Conservation (phyloP, 306 rosid species). For the Heteromeles arbutifolia region DNA sequence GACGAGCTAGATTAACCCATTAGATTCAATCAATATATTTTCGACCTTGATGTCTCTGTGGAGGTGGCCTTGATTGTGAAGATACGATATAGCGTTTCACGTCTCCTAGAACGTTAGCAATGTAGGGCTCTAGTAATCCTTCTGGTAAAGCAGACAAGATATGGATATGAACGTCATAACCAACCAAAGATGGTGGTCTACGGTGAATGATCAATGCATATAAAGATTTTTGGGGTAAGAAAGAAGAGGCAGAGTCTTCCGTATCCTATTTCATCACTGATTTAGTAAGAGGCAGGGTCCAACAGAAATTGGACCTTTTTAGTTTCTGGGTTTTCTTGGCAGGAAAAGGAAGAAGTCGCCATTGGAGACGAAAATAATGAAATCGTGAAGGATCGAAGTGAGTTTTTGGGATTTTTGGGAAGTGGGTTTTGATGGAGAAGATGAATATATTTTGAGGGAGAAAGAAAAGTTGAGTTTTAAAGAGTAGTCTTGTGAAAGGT, state of each 20-base stretch:
- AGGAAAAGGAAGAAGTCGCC: background rate
- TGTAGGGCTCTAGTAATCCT: constrained; percentile 46
- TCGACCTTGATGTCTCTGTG: constrained; percentile 63
- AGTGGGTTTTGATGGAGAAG: background rate
- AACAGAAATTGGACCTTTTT: constrained; percentile 40
- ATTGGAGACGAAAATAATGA: background rate
- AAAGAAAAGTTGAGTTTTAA: constrained; percentile 1
- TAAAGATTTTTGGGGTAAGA: constrained; percentile 55
- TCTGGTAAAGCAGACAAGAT: constrained; percentile 36
- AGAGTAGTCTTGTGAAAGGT: constrained; percentile 16
- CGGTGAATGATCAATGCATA: constrained; percentile 58
- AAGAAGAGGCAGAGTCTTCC: constrained; percentile 41
- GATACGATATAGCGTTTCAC: constrained; percentile 46
- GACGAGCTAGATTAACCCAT: constrained; percentile 39
- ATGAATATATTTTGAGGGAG: background rate
- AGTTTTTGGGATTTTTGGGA: background rate
- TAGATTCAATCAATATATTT: constrained; percentile 50
- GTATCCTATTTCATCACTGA: constrained; percentile 40
- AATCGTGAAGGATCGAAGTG: background rate
- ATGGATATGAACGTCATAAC: constrained; percentile 69
- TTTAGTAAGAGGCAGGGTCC: constrained; percentile 30
- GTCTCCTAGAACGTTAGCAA: constrained; percentile 46
- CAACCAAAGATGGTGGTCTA: constrained; percentile 47
- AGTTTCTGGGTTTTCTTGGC: too few species aligned
- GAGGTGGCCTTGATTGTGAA: constrained; percentile 60